Evolutionary conservation across 345 rosid genomes (phyloP), one percentile per base, ranked within the genome.

Genomic region (Heritiera littoralis): DNA sequence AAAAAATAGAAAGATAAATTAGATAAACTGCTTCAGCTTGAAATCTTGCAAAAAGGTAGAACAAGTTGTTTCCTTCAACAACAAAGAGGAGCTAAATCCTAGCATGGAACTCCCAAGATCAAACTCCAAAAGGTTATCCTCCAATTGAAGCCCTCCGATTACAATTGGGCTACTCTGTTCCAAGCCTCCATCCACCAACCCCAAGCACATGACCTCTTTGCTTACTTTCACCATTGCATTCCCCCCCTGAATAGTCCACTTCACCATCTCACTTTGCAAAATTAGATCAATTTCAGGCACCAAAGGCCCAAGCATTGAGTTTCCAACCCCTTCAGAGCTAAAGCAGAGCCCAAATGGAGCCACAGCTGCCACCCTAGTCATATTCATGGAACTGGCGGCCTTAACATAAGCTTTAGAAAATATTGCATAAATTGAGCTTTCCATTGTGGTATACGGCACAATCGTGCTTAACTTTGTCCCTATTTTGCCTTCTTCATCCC

Each of bases 241-340:
- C 78, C 78, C 66, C 48, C 90, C 93, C 10, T 79, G 65, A 20
- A 93, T 77, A 77, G 85, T 90, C 98, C 98, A 95, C 86, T 86
- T 89, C 80, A 90, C 92, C 98, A 95, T 86, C 89, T 93, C 93
- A 81, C 98, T 95, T 81, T 95, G 98, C 89, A 95, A 80, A 72
- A 91, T 84, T 4, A 93, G 77, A 12, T 92, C 97, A 45, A 93
- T 86, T 20, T 66, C 82, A 3, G 98, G 98, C n/a, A 81, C 84
- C 4, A 51, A 71, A 11, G 76, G 82, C 49, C 61, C 80, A 23
- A 48, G 17, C 17, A 4, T 61, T 30, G 66, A 30, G 35, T 23
- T 28, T 28, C 13, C 41, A 14, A 38, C 12, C 14, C 81, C 76
- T 18, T 75, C 41, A 0, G 81, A 78, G 40, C 80, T 61, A 78